Conservation (phyloP, 495 filamentous ascomycete species). For the Talaromyces proteolyticus region DNA sequence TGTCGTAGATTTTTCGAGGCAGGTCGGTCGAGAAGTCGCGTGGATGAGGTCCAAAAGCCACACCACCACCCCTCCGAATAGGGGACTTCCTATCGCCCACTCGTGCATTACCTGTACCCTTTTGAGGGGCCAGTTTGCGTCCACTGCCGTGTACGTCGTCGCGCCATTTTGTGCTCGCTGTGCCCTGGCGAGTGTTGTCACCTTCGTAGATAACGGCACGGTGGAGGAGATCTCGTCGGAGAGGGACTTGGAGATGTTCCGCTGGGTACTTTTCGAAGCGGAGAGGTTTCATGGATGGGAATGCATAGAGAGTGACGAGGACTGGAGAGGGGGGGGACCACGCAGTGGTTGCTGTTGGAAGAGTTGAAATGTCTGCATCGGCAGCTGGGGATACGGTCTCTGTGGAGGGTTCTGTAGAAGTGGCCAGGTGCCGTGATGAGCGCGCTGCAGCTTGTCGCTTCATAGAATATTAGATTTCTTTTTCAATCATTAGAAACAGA, state of each 20-base stretch:
- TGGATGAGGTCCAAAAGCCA: conserved; percentile 78
- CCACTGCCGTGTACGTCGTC: conserved; percentile 76
- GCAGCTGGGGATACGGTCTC: no score
- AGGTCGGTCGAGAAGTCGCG: conserved; percentile 82
- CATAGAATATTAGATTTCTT: conserved; percentile 10
- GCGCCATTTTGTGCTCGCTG: conserved; percentile 79
- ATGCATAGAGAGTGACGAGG: conserved; percentile 78
- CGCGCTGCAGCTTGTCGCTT: conserved; percentile 10
- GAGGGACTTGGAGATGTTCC: conserved; percentile 76
- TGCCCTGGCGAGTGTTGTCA: conserved; percentile 80
- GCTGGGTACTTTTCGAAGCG: conserved; percentile 72
- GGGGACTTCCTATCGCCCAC: conserved; percentile 77
- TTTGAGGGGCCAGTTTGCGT: conserved; percentile 74
- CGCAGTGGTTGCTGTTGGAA: conserved; percentile 16
- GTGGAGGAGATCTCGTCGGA: conserved; percentile 89
- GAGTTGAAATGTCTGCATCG: no score
- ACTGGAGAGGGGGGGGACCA: conserved; percentile 38
- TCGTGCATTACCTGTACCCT: conserved; percentile 76
- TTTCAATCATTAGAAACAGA: conserved; percentile 4
- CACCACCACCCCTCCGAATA: conserved; percentile 79
- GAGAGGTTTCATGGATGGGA: conserved; percentile 82
- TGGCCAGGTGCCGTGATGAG: conserved; percentile 67
- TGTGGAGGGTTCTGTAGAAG: conserved; percentile 38
- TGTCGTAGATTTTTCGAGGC: conserved; percentile 86
- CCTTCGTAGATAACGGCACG: conserved; percentile 90